Evolutionary conservation across 1,284 basidiomycete genomes (phyloP), one percentile per base, ranked within the genome.

Genomic region (Schizopora paradoxa): DNA sequence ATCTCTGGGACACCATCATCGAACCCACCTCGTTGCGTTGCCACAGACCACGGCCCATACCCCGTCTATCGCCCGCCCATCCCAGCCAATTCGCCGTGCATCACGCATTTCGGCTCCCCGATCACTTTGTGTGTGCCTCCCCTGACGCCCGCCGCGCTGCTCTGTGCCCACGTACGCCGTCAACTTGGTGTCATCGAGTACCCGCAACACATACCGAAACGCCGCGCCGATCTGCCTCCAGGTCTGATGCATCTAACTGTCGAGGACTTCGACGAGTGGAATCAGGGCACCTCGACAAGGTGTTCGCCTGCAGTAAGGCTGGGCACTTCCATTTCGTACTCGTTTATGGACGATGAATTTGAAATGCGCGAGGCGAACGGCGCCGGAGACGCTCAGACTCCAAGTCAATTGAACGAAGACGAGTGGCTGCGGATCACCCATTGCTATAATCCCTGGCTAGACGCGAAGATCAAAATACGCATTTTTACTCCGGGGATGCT

Each of bases 401-500:
- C 25, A 18, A 44, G 43, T 25, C 10, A 14, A 16, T 34, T 36
- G 14, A 32, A 44, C 14, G 43, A 37, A 16, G n/a, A 44, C 31
- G 43, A 44, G 14, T 44, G 43, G 43, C 14, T 37, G 10, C 32
- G 43, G 6, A 36, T 37, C 43, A 37, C 43, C 4, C 33, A 29
- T 23, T 44, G 33, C 18, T 35, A 28, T 18, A 23, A 44, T 13
- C 43, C 43, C 1, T 44, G 43, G 43, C 32, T 44, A 2, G 33
- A 37, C 31, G 22, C 34, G 21, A 23, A 29, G 19, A 36, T 37
- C 13, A 27, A 27, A 13, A 19, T 37, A 14, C 43, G 43, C 6
- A 28, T 33, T n/a, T 44, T 37, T 31, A 44, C 32, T 1, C 43
- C 43, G 8, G 43, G 43, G n/a, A 44, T 44, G 43, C 19, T 44